Conservation (phyloP, 345 rosid species). For the Turritis glabra region DNA sequence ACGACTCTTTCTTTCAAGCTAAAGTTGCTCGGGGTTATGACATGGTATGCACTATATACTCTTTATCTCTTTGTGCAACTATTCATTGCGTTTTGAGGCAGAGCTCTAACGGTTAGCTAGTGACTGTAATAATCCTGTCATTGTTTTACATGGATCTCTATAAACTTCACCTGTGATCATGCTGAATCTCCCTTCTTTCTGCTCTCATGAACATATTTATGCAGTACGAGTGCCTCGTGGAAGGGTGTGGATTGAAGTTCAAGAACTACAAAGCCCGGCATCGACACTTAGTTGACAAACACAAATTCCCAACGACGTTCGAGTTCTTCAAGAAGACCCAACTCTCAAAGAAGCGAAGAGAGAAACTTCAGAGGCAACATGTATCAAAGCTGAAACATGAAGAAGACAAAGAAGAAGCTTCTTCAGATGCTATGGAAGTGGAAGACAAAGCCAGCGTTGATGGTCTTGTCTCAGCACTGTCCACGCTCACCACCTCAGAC, state of each 20-base stretch:
- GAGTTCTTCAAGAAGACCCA: conserved; percentile 75
- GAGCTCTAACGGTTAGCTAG: background rate
- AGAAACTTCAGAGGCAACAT: conserved; percentile 49
- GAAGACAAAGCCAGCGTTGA: conserved; percentile 62
- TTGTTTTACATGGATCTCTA: background rate
- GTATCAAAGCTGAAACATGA: conserved; percentile 20
- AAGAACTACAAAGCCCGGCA: conserved; percentile 77
- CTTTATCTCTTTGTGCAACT: background rate
- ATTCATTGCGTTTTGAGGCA: conserved; percentile 1
- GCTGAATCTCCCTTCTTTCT: conserved; percentile 12
- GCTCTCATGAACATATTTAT: background rate
- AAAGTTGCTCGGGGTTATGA: conserved; percentile 88
- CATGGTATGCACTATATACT: conserved; percentile 53
- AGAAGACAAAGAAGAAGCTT: conserved; percentile 33
- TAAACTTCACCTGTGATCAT: conserved; percentile 2
- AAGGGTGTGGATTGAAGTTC: conserved; percentile 83
- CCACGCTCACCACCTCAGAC: conserved; percentile 71
- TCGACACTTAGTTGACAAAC: conserved; percentile 84
- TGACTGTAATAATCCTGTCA: conserved; percentile 10
- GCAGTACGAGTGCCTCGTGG: conserved; percentile 94
- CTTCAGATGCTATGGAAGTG: conserved; percentile 66
- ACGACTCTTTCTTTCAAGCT: conserved; percentile 94
- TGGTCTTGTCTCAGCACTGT: conserved; percentile 78
- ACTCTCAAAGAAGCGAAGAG: conserved; percentile 81
- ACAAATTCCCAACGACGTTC: conserved; percentile 82